Conservation (phyloP, 1,284 basidiomycete genomes). For the Ganoderma meredithae region DNA sequence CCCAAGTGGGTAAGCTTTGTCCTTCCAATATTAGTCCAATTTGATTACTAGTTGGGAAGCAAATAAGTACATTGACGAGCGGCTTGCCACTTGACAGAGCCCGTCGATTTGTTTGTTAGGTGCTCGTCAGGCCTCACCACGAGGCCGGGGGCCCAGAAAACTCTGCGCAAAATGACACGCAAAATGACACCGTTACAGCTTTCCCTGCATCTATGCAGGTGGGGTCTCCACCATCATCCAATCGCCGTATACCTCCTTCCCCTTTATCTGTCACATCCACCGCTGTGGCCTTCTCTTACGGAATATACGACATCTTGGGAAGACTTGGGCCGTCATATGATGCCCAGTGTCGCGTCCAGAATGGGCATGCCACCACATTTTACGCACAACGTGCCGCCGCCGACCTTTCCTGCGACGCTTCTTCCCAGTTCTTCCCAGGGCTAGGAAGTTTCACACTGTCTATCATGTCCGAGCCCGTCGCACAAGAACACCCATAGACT, state of each 20-base stretch:
- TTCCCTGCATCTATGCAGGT: not conserved
- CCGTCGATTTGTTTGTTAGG: too few species aligned
- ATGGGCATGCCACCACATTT: not conserved
- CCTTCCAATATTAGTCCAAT: too few species aligned
- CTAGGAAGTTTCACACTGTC: not conserved
- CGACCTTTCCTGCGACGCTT: not conserved
- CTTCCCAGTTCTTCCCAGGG: not conserved
- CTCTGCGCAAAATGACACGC: not conserved
- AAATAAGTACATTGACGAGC: too few species aligned
- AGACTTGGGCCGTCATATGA: not conserved
- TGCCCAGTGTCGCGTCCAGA: not conserved
- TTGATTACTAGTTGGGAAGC: too few species aligned
- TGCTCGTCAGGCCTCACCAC: not conserved
- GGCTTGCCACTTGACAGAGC: too few species aligned
- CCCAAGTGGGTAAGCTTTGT: too few species aligned
- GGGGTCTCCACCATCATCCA: constrained; percentile 1
- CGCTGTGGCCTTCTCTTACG: not conserved
- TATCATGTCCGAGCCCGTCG: not conserved
- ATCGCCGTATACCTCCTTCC: not conserved
- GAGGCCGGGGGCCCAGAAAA: not conserved
- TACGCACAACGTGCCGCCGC: not conserved
- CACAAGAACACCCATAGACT: not conserved
- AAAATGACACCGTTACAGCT: not conserved
- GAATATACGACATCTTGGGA: not conserved
- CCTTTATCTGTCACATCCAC: not conserved